These are phyloP conservation scores for Bacterosira constricta DNA, from an alignment of 108 stramenopile species.

Conservation along the genomic window DNA sequence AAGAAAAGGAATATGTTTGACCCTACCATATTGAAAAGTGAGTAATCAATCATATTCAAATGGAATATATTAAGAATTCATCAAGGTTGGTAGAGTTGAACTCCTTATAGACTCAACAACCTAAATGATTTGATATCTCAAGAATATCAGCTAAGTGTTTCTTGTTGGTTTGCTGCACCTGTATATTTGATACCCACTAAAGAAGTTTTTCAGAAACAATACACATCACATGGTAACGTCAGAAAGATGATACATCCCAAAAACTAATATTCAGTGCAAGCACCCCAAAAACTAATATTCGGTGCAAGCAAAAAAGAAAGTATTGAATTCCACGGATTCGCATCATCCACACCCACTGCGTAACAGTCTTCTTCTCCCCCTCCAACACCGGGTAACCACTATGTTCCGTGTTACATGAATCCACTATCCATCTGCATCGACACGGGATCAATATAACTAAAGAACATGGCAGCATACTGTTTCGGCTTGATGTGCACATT, in stretches of 20 bases:
- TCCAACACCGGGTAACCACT: slow-evolving; percentile 89
- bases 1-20: no score
- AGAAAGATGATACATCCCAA: background rate
- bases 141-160: no score
- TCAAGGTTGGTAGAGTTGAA: no score
- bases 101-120: background rate
- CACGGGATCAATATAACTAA: slow-evolving; percentile 81
- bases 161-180: slow-evolving; percentile 22
- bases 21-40: no score
- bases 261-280: background rate
- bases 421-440: slow-evolving; percentile 70
- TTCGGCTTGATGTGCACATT: slow-evolving; percentile 80
- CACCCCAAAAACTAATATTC: background rate
- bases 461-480: slow-evolving; percentile 78
- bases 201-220: background rate
- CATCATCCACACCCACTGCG: slow-evolving; percentile 92
- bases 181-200: slow-evolving; percentile 42
- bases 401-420: slow-evolving; percentile 89
- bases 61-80: no score
- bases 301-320: background rate
- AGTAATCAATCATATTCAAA: no score
- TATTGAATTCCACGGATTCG: slow-evolving; percentile 76
- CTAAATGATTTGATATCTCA: no score
- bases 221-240: no score
- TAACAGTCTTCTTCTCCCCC: slow-evolving; percentile 94